Percentiles rank a stretch among this genome's conserved stretches.
Evolutionary conservation across 345 rosid genomes (phyloP).

Genomic region (Brassica incana): DNA sequence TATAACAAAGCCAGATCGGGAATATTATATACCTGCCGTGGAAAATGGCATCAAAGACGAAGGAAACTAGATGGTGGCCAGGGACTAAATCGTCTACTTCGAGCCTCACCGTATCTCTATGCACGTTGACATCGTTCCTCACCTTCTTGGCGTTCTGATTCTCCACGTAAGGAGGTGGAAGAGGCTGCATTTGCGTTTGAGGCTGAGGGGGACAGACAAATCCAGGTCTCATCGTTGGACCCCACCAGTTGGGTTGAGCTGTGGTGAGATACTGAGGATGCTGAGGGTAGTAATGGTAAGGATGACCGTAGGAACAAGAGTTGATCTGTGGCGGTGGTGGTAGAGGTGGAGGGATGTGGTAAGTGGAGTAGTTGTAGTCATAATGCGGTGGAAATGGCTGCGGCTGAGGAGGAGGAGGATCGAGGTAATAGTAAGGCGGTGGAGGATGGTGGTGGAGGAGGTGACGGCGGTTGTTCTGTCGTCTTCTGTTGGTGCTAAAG

Average conservation of each 20-base stretch:
- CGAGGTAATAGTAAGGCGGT: conserved; percentile 47
- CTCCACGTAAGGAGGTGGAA: conserved; percentile 61
- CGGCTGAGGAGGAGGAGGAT: conserved; percentile 37
- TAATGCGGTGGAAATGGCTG: conserved; percentile 36
- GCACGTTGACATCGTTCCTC: conserved; percentile 85
- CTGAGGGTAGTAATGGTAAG: conserved; percentile 40
- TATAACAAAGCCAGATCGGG: neutral
- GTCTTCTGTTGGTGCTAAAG: conserved; percentile 61
- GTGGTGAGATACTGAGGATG: conserved; percentile 50
- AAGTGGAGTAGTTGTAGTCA: conserved; percentile 28
- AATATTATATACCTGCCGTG: conserved; percentile 66
- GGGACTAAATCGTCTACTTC: conserved; percentile 66
- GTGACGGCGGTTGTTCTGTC: conserved; percentile 47
- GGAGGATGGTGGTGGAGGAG: conserved; percentile 42
- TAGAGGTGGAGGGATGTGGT: conserved; percentile 33
- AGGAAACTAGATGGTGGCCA: conserved; percentile 69
- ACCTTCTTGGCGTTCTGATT: conserved; percentile 85
- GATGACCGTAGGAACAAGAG: conserved; percentile 55
- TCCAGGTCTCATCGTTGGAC: conserved; percentile 39
- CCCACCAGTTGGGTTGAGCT: conserved; percentile 62
- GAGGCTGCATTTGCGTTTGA: conserved; percentile 37
- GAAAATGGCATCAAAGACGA: conserved; percentile 79
- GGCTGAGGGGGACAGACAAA: conserved; percentile 24
- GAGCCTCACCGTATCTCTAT: conserved; percentile 67
- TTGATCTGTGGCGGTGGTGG: conserved; percentile 43